Evolutionary conservation across 1,284 basidiomycete genomes (phyloP), one percentile per base, ranked within the genome.

Genomic region (Pterulicium gracile): DNA sequence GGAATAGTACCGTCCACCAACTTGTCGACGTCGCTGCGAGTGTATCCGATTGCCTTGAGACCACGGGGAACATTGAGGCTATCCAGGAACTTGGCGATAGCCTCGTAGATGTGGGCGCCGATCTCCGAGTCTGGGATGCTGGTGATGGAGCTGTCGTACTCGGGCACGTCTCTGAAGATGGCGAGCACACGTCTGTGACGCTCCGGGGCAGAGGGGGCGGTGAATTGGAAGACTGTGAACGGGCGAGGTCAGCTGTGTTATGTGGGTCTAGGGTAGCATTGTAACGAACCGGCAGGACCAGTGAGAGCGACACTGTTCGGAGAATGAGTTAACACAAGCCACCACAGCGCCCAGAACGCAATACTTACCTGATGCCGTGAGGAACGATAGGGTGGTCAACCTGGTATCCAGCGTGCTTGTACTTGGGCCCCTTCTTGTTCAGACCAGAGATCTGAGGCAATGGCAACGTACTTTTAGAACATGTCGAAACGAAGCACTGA

Each of bases 371-470:
- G 57, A 93, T 69, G 48, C 91, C 91, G 60, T 97, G 90, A 12
- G 94, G 94, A 47, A 98, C 91, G 52, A 98, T 92, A 4, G 93
- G 92, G 48, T 82, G 74, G 53, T 86, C 79, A 14, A 82, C 79
- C 35, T 73, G 67, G 64, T 93, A 93, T 47, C 88, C 89, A 41
- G 89, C 77, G 62, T 96, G 91, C 60, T 86, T 78, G 62, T 85
- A 92, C 61, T 88, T 87, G 2, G 90, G 86, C 0, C 91, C 86
- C 53, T 82, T 83, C 69, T 97, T 97, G 72, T 98, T 98, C 58
- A 97, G 66, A 1, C 94, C 93, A 15, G 91, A 94, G 52, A 96
- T 93, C 88, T 89, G 51, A n/a, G 17, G 24, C 34, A 52, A 53
- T 50, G 45, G 46, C 15, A 45, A 41, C 12, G 18, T n/a, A n/a